A percentile compares a stretch with the other conserved stretches of the same genome.
Conservation (phyloP, 2,329 filamentous ascomycete species). For the Coleophoma cylindrospora region DNA sequence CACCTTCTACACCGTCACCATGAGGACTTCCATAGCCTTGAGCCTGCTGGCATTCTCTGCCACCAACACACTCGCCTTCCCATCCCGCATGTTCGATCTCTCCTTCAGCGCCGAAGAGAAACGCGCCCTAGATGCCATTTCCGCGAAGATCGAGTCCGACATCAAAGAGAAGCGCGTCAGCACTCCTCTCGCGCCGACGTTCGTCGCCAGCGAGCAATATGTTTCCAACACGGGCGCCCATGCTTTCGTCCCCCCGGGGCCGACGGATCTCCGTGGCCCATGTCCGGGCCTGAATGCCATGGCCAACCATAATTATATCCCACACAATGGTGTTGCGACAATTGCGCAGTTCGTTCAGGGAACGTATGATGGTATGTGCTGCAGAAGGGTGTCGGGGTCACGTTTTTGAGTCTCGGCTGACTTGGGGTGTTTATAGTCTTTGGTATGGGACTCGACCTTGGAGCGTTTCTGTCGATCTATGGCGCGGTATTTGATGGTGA, state of each 20-base stretch:
- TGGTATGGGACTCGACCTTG: slow-evolving; percentile 37
- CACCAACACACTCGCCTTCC: slow-evolving; percentile 10
- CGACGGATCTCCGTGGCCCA: slow-evolving; percentile 14
- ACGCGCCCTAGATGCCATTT: slow-evolving; percentile 7
- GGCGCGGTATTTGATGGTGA: slow-evolving; percentile 43
- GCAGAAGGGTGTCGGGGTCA: too few relatives aligned
- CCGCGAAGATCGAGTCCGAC: slow-evolving; percentile 9
- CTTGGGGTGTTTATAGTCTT: slow-evolving; percentile 27
- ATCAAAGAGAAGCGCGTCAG: slow-evolving; percentile 4
- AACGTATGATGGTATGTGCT: slow-evolving; percentile 14
- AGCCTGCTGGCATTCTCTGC: slow-evolving; percentile 4
- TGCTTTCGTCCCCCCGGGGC: slow-evolving; percentile 12
- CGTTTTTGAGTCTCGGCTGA: slow-evolving; percentile 10
- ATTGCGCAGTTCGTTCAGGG: slow-evolving; percentile 27
- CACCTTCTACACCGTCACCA: neutral
- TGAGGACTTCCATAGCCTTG: slow-evolving; percentile 10
- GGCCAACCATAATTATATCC: slow-evolving; percentile 36
- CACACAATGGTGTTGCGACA: slow-evolving; percentile 31
- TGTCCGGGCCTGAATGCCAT: slow-evolving; percentile 37
- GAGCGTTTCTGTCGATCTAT: slow-evolving; percentile 33
- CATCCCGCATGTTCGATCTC: slow-evolving; percentile 14
- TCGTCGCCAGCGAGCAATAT: slow-evolving; percentile 15
- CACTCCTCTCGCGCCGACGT: slow-evolving; percentile 6
- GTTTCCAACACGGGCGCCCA: slow-evolving; percentile 13
- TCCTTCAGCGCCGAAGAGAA: slow-evolving; percentile 12